These are phyloP conservation scores for Peronosclerospora sorghi DNA, from an alignment of 352 stramenopile species.

Conservation along the genomic window DNA sequence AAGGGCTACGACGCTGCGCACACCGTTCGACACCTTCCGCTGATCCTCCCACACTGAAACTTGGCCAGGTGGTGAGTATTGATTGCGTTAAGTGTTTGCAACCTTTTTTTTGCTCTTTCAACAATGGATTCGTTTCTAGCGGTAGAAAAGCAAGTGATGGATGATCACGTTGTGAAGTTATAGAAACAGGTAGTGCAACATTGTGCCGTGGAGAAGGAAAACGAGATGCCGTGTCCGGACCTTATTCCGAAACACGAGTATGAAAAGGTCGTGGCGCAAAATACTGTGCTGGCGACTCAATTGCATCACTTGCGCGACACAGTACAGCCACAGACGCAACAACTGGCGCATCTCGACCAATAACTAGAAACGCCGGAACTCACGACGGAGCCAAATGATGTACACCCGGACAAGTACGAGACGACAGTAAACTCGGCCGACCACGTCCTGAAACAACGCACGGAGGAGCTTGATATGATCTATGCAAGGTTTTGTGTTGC, in stretches of 20 bases:
- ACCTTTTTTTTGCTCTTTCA: too few species aligned
- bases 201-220: constrained; percentile 24
- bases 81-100: too few species aligned
- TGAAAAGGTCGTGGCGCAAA: constrained; percentile 12
- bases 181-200: constrained; percentile 42
- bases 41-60: too few species aligned
- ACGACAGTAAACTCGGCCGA: constrained; percentile 3
- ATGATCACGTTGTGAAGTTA: constrained; percentile 41
- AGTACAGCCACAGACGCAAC: constrained; percentile 4
- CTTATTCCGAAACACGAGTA: too few species aligned
- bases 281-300: constrained; percentile 13
- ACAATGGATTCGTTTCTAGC: constrained; percentile 37
- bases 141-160: constrained; percentile 39
- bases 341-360: too few species aligned
- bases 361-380: too few species aligned
- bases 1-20: too few species aligned
- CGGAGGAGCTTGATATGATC: constrained; percentile 23
- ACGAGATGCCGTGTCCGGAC: too few species aligned
- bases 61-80: too few species aligned
- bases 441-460: constrained; percentile 12
- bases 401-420: constrained; percentile 16
- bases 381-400: too few species aligned
- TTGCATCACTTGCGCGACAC: constrained; percentile 10
- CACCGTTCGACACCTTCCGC: too few species aligned
- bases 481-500: constrained; percentile 25